Percentiles rank a stretch among this genome's conserved stretches.
phyloP scores from a whole-genome alignment of 768 basidiomycete genomes.

The Lentinula edodes region DNA sequence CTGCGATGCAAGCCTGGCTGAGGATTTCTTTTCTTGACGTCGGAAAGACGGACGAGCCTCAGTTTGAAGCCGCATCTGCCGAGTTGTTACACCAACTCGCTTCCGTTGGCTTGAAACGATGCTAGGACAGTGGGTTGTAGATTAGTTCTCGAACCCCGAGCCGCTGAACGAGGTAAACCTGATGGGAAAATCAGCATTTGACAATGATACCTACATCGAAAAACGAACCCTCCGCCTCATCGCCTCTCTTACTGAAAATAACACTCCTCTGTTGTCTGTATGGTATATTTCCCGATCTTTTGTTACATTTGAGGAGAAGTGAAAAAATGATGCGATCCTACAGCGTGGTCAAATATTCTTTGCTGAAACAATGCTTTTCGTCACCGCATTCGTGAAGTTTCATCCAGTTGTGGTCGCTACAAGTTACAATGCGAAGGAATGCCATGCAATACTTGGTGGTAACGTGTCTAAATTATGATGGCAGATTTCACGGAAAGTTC shows the following conservation, averaged over 20 bases:
- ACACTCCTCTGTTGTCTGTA: conserved; percentile 74
- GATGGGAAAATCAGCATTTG: conserved; percentile 12
- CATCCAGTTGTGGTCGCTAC: conserved; percentile 88
- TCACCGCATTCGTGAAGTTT: conserved; percentile 98
- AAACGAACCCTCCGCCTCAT: conserved; percentile 49
- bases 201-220: conserved; percentile 9
- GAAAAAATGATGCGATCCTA: conserved; percentile 27
- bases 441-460: conserved; percentile 98
- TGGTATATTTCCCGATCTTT: conserved; percentile 74
- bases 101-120: conserved; percentile 27
- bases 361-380: conserved; percentile 95
- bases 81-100: conserved; percentile 36
- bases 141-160: conserved; percentile 51
- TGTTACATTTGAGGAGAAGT: conserved; percentile 8
- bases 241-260: conserved; percentile 48
- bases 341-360: conserved; percentile 93
- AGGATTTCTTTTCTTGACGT: conserved; percentile 37
- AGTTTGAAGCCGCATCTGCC: conserved; percentile 38
- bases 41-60: conserved; percentile 33
- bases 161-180: conserved; percentile 64
- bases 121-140: conserved; percentile 13
- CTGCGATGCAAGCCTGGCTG: conserved; percentile 38
- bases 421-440: conserved; percentile 80
- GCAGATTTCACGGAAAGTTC: too few relatives aligned
- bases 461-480: too few relatives aligned